Percentiles rank a stretch among this genome's conserved stretches.
Conservation (phyloP, 148 eudicot species). For the Diospyros lotus region DNA sequence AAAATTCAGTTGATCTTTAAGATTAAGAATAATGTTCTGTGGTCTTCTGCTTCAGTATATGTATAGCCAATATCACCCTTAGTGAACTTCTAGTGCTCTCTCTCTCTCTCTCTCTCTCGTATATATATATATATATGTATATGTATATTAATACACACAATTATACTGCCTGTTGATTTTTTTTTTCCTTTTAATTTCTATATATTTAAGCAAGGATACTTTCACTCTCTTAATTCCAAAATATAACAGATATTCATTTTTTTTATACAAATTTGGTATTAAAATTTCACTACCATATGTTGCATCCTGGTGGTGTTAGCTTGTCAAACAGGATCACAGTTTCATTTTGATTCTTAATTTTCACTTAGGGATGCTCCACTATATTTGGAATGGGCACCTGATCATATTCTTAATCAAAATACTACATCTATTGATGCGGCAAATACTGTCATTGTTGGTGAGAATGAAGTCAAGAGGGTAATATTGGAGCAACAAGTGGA, state of each 20-base stretch:
- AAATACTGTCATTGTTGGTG: conserved; percentile 36
- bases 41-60: no score
- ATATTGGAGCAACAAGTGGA: conserved; percentile 53
- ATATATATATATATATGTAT: no score
- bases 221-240: neutral
- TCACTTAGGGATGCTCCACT: conserved; percentile 68
- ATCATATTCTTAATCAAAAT: conserved; percentile 49
- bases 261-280: neutral
- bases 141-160: no score
- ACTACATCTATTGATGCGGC: conserved; percentile 21
- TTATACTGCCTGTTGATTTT: neutral
- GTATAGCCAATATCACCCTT: no score
- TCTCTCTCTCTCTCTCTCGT: no score
- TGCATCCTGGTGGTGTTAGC: neutral
- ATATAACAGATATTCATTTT: neutral
- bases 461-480: conserved; percentile 51
- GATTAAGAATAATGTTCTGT: no score
- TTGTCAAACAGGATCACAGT: neutral
- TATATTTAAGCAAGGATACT: neutral
- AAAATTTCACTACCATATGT: neutral
- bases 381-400: conserved; percentile 96
- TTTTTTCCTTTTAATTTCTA: neutral
- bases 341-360: conserved; percentile 4
- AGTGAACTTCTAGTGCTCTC: no score
- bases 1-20: no score